phyloP scores from a whole-genome alignment of 2,329 filamentous ascomycete species.

The Podosphaera aphanis region DNA sequence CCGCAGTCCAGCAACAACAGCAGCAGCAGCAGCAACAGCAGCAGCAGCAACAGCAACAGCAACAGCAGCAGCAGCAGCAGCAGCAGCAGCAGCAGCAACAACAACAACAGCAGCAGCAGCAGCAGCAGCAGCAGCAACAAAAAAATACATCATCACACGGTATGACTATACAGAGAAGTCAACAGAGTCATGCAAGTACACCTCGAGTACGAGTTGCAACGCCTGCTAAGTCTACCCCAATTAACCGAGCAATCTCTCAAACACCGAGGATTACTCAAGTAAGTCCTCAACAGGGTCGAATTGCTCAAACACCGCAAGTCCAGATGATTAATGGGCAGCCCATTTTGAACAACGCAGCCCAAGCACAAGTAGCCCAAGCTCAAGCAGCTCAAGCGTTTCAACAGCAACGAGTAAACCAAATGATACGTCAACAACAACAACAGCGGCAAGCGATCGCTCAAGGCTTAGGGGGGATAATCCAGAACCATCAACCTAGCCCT shows the following conservation, averaged over 20 bases:
- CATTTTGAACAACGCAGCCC: constrained; percentile 16
- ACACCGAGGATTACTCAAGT: constrained; percentile 40
- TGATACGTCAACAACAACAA: constrained; percentile 10
- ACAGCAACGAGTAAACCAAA: constrained; percentile 15
- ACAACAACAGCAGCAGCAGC: too few relatives aligned
- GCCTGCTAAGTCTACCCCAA: constrained; percentile 38
- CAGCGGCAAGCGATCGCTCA: constrained; percentile 7
- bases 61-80: too few relatives aligned
- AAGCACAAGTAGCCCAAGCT: constrained; percentile 5
- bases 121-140: constrained; percentile 28
- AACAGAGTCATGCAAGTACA: constrained; percentile 43
- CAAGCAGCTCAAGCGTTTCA: constrained; percentile 7
- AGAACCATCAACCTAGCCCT: constrained; percentile 16
- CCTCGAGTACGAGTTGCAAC: constrained; percentile 37
- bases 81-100: too few relatives aligned
- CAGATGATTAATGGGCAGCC: constrained; percentile 24
- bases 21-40: too few relatives aligned
- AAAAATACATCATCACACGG: constrained; percentile 36
- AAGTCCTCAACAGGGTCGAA: constrained; percentile 35
- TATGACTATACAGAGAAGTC: constrained; percentile 41
- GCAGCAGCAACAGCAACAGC: too few relatives aligned
- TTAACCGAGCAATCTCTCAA: constrained; percentile 27
- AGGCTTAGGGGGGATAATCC: constrained; percentile 17
- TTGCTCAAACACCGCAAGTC: constrained; percentile 33
- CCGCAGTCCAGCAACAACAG: constrained; percentile 37